These are phyloP conservation scores for Phaeosphaeriaceae sp. DNA, from an alignment of 2,329 filamentous ascomycete genomes.

Conservation along the genomic window DNA sequence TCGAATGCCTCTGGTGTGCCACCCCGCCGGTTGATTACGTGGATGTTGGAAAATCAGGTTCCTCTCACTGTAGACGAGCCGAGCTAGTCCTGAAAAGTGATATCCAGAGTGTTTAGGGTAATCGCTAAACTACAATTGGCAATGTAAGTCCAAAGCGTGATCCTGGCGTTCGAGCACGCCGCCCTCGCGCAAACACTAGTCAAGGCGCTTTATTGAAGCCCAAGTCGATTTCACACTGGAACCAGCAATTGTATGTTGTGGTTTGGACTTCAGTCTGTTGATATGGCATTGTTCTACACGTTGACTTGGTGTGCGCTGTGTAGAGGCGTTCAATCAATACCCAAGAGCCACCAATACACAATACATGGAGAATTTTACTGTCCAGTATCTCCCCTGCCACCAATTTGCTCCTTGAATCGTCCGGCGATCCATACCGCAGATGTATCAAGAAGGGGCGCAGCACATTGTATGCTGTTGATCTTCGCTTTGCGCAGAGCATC, in stretches of 20 bases:
- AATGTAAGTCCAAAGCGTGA: conserved; percentile 13
- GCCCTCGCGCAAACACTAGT: conserved; percentile 3
- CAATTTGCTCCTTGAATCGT: background rate
- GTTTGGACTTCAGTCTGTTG: background rate
- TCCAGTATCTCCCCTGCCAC: too few species aligned
- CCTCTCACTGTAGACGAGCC: conserved; percentile 14
- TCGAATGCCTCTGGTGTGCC: conserved; percentile 14
- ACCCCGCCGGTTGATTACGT: conserved; percentile 21
- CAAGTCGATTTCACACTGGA: background rate
- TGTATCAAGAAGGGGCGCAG: background rate
- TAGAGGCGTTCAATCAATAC: too few species aligned
- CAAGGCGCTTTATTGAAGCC: background rate
- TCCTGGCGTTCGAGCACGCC: conserved; percentile 2
- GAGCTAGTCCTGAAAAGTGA: conserved; percentile 9
- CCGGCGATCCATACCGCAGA: background rate
- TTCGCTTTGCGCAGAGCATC: background rate
- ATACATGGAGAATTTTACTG: too few species aligned
- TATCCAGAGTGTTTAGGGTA: conserved; percentile 10
- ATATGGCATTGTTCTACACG: too few species aligned
- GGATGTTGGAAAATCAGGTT: conserved; percentile 18
- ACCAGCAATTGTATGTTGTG: background rate
- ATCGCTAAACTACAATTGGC: conserved; percentile 9
- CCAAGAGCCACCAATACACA: too few species aligned
- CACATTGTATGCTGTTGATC: background rate
- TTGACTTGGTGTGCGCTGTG: too few species aligned